phyloP scores from a whole-genome alignment of 2,329 filamentous ascomycete genomes.

The Fusarium oligoseptatum region DNA sequence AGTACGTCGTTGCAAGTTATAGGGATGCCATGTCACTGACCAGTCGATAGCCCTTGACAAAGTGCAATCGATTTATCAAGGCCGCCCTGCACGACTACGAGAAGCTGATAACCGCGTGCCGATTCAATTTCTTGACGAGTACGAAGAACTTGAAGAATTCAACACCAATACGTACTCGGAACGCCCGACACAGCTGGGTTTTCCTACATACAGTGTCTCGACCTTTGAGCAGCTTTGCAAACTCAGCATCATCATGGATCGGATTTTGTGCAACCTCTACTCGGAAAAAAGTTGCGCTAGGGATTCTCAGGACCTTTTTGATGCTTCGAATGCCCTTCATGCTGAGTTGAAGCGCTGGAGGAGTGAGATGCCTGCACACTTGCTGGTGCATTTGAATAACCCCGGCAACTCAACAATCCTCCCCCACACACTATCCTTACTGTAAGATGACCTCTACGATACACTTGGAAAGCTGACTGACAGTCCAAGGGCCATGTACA shows the following conservation, averaged over 20 bases:
- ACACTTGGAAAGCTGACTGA: not conserved
- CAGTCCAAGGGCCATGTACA: slow-evolving; percentile 53
- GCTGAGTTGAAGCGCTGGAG: slow-evolving; percentile 57
- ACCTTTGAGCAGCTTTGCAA: slow-evolving; percentile 57
- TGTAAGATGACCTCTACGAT: slow-evolving; percentile 6
- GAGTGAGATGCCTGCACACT: slow-evolving; percentile 53
- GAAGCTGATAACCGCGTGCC: slow-evolving; percentile 60
- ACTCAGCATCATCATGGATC: slow-evolving; percentile 61
- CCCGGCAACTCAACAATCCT: slow-evolving; percentile 44
- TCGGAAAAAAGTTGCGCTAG: slow-evolving; percentile 51
- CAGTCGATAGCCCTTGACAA: slow-evolving; percentile 53
- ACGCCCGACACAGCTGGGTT: slow-evolving; percentile 47
- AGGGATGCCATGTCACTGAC: not conserved
- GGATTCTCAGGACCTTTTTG: slow-evolving; percentile 46
- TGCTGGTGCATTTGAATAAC: slow-evolving; percentile 37
- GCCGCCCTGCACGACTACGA: slow-evolving; percentile 60
- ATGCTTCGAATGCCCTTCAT: slow-evolving; percentile 51
- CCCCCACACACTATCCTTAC: slow-evolving; percentile 3
- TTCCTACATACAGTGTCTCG: slow-evolving; percentile 56
- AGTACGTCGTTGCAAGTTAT: slow-evolving; percentile 1
- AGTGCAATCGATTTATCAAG: slow-evolving; percentile 66
- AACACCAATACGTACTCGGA: slow-evolving; percentile 55
- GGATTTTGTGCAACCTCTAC: slow-evolving; percentile 58
- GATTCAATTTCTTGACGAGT: slow-evolving; percentile 60
- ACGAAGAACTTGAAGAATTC: slow-evolving; percentile 65